A percentile compares a stretch with the other conserved stretches of the same genome.
phyloP scores from a whole-genome alignment of 352 stramenopile species.

The Phytophthora pseudosyringae region DNA sequence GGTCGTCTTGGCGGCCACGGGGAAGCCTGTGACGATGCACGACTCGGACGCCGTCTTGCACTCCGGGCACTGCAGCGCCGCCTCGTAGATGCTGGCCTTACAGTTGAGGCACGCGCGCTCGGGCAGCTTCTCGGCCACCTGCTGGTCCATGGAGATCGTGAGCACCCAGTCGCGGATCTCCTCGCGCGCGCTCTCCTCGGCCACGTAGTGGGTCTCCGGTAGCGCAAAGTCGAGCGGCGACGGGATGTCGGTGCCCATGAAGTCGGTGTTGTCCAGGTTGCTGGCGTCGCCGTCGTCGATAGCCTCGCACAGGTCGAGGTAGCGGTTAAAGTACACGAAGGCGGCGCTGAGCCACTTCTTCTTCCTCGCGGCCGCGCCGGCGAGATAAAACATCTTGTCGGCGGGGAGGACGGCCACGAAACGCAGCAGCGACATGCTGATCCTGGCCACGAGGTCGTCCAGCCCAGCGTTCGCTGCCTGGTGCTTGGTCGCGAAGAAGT shows the following conservation, averaged over 20 bases:
- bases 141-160: constrained; percentile 95
- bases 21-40: constrained; percentile 93
- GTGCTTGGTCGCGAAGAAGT: constrained; percentile 83
- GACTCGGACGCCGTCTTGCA: constrained; percentile 80
- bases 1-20: constrained; percentile 85
- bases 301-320: constrained; percentile 94
- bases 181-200: constrained; percentile 86
- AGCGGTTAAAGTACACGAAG: constrained; percentile 96
- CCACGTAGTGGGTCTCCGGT: constrained; percentile 79
- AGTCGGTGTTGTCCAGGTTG: constrained; percentile 94
- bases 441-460: constrained; percentile 75
- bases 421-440: constrained; percentile 89
- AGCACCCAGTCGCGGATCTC: constrained; percentile 96
- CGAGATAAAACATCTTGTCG: constrained; percentile 96
- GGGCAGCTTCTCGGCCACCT: constrained; percentile 91
- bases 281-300: constrained; percentile 91
- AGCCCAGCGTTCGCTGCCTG: constrained; percentile 62
- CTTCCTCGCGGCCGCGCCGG: constrained; percentile 78
- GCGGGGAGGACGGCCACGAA: constrained; percentile 88
- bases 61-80: constrained; percentile 71
- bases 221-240: constrained; percentile 78
- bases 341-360: constrained; percentile 92
- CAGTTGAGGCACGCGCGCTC: constrained; percentile 75
- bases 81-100: constrained; percentile 91
- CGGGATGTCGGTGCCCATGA: constrained; percentile 93